Conservation (phyloP, 2,329 filamentous ascomycete genomes). For the Curvularia spicifera region DNA sequence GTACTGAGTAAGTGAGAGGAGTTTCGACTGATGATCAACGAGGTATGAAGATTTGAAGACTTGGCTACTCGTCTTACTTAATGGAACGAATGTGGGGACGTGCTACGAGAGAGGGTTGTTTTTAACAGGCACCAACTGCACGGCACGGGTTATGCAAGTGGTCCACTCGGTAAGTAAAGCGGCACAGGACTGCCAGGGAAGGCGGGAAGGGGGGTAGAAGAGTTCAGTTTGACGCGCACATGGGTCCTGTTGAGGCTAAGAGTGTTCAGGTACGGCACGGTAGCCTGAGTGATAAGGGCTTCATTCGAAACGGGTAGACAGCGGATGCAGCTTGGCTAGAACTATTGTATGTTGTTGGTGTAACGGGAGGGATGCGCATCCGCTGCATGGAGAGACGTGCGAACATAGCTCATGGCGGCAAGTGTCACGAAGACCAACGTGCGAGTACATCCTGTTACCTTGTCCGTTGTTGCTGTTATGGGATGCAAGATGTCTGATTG, state of each 20-base stretch:
- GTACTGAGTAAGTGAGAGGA: conserved; percentile 17
- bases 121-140: conserved; percentile 29
- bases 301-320: conserved; percentile 31
- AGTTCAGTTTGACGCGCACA: conserved; percentile 30
- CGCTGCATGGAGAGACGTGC: conserved; percentile 32
- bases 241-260: conserved; percentile 27
- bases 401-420: conserved; percentile 33
- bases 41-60: conserved; percentile 23
- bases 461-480: conserved; percentile 27
- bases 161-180: conserved; percentile 40
- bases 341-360: conserved; percentile 35
- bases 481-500: conserved; percentile 2
- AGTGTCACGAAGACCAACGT: conserved; percentile 42
- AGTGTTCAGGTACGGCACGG: conserved; percentile 34
- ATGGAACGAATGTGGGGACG: conserved; percentile 34
- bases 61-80: conserved; percentile 36
- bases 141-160: conserved; percentile 33
- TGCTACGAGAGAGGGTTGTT: conserved; percentile 28
- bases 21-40: conserved; percentile 16
- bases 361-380: conserved; percentile 35
- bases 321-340: conserved; percentile 38
- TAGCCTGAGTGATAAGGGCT: conserved; percentile 40
- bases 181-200: conserved; percentile 29
- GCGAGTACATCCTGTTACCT: conserved; percentile 45
- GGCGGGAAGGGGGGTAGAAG: conserved; percentile 28